Conservation (phyloP, 2,329 filamentous ascomycete genomes). For the Lomentospora prolificans region DNA sequence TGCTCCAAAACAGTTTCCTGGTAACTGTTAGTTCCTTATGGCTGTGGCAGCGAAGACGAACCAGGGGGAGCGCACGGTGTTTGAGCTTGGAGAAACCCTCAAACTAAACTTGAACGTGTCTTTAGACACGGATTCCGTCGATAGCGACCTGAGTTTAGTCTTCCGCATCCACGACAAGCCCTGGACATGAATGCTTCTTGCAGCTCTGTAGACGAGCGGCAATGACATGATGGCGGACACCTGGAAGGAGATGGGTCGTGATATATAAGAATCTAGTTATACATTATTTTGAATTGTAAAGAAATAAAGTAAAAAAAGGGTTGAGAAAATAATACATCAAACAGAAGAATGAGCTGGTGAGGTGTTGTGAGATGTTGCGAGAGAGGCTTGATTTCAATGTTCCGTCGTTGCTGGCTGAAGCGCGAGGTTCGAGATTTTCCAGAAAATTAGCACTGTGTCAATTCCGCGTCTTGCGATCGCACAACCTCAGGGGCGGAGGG, state of each 20-base stretch:
- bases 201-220: neutral
- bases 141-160: neutral
- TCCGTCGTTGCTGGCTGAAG: no score
- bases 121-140: neutral
- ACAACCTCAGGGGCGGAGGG: no score
- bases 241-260: no score
- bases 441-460: no score
- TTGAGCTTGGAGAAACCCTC: neutral
- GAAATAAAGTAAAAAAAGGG: no score
- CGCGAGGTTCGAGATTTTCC: no score
- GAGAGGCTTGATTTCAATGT: no score
- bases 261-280: neutral
- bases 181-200: neutral
- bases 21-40: neutral
- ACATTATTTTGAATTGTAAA: neutral
- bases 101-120: constrained; percentile 5
- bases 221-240: neutral
- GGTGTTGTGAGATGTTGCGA: no score
- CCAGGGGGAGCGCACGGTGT: neutral
- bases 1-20: constrained; percentile 2
- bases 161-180: neutral
- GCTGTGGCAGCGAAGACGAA: neutral
- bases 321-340: no score
- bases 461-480: no score
- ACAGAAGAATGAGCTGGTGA: no score